Evolutionary conservation across 2,329 filamentous ascomycete genomes (phyloP).

Genomic region (Arthrobotrys conoides): DNA sequence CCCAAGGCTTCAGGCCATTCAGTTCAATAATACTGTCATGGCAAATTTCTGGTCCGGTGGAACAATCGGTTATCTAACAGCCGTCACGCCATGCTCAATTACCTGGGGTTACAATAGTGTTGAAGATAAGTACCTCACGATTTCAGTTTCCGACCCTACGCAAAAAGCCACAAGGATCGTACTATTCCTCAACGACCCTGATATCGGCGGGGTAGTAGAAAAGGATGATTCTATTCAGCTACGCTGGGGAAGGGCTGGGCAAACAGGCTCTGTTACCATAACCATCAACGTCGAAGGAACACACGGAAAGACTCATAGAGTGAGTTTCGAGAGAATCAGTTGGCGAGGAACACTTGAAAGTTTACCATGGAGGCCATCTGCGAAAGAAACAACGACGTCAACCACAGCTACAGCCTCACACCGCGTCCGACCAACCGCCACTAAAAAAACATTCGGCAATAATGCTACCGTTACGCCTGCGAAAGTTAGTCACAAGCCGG

Average conservation of each 20-base stretch:
- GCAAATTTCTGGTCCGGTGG: slow-evolving; percentile 60
- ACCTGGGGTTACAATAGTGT: slow-evolving; percentile 53
- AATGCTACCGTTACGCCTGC: slow-evolving; percentile 8
- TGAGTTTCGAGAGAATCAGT: slow-evolving; percentile 58
- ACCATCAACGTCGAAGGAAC: slow-evolving; percentile 48
- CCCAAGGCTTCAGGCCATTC: slow-evolving; percentile 50
- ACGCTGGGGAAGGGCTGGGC: slow-evolving; percentile 47
- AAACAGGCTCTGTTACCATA: slow-evolving; percentile 53
- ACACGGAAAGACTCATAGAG: slow-evolving; percentile 50
- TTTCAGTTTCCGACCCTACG: slow-evolving; percentile 53
- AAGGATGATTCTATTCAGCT: slow-evolving; percentile 68
- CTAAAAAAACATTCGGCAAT: not conserved
- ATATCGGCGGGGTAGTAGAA: slow-evolving; percentile 72
- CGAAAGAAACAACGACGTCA: slow-evolving; percentile 23
- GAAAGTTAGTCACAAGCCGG: not conserved
- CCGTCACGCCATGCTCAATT: slow-evolving; percentile 56
- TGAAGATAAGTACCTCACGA: slow-evolving; percentile 44
- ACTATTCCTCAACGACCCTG: slow-evolving; percentile 69
- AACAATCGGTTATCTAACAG: slow-evolving; percentile 52
- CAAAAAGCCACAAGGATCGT: slow-evolving; percentile 47
- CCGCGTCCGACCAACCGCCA: not conserved
- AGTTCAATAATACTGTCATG: slow-evolving; percentile 58
- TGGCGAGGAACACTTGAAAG: slow-evolving; percentile 48
- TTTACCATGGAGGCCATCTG: slow-evolving; percentile 46
- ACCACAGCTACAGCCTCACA: slow-evolving; percentile 24